These are phyloP conservation scores for Elaeis oleifera DNA, from an alignment of 202 grass and related monocot species.

Conservation along the genomic window DNA sequence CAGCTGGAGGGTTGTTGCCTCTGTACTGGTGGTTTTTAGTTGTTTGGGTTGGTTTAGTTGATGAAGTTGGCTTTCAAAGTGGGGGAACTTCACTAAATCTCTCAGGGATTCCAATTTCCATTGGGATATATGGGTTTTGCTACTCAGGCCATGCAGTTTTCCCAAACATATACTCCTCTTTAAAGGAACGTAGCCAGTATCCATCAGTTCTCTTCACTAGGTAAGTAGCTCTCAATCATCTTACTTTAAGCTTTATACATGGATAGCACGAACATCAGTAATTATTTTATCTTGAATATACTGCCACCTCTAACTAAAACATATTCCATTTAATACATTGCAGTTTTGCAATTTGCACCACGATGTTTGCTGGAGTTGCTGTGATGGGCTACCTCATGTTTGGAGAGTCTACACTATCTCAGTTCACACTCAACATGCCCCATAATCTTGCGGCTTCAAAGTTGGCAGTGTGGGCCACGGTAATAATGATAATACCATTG, in stretches of 20 bases:
- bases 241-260: neutral
- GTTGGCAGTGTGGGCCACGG: constrained; percentile 82
- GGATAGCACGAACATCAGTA: too few species aligned
- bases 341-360: constrained; percentile 61
- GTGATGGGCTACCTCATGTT: constrained; percentile 87
- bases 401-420: constrained; percentile 63
- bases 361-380: constrained; percentile 49
- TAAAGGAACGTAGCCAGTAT: constrained; percentile 64
- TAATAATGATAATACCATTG: constrained; percentile 20
- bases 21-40: constrained; percentile 50
- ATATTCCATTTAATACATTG: constrained; percentile 9
- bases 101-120: constrained; percentile 70
- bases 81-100: constrained; percentile 51
- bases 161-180: constrained; percentile 91
- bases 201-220: constrained; percentile 56
- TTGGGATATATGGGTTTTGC: constrained; percentile 82
- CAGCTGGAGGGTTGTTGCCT: constrained; percentile 92
- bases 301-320: neutral
- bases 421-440: constrained; percentile 85
- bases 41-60: constrained; percentile 77
- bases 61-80: constrained; percentile 67
- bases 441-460: constrained; percentile 70
- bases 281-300: too few species aligned
- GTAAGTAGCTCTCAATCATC: constrained; percentile 23
- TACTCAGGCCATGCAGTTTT: constrained; percentile 90